Evolutionary conservation across 331 rosid species (phyloP).

Genomic region (Spiraea crenata): DNA sequence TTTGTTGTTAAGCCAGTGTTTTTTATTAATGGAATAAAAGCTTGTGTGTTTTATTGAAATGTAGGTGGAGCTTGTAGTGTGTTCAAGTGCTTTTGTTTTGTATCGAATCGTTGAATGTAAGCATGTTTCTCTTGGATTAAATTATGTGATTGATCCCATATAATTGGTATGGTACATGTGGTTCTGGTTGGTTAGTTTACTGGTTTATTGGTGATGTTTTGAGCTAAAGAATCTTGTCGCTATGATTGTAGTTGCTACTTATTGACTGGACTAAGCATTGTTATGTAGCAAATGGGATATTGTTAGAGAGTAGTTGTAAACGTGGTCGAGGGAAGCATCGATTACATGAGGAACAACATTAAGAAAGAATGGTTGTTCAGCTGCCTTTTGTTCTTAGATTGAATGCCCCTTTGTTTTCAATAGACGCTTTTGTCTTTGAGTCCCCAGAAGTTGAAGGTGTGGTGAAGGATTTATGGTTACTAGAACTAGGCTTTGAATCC

Average conservation of each 20-base stretch:
- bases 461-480: not conserved
- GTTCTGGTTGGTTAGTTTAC: not conserved
- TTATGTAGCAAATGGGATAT: not conserved
- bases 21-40: slow-evolving; percentile 13
- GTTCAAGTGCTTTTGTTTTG: not conserved
- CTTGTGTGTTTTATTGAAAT: not conserved
- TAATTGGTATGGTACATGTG: not conserved
- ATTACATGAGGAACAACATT: not conserved
- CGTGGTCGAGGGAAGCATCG: not conserved
- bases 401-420: not conserved
- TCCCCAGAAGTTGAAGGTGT: not conserved
- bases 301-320: not conserved
- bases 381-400: too few relatives aligned
- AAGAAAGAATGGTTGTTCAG: not conserved
- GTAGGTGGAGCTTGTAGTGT: not conserved
- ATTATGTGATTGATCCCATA: not conserved
- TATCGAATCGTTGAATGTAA: not conserved
- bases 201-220: not conserved
- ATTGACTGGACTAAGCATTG: too few relatives aligned
- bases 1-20: not conserved
- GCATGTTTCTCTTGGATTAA: not conserved
- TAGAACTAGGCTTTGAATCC: not conserved
- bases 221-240: not conserved
- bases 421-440: not conserved
- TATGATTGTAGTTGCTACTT: too few relatives aligned